phyloP scores from a whole-genome alignment of 2,329 filamentous ascomycete genomes.

The Chrysoporthe puriensis region DNA sequence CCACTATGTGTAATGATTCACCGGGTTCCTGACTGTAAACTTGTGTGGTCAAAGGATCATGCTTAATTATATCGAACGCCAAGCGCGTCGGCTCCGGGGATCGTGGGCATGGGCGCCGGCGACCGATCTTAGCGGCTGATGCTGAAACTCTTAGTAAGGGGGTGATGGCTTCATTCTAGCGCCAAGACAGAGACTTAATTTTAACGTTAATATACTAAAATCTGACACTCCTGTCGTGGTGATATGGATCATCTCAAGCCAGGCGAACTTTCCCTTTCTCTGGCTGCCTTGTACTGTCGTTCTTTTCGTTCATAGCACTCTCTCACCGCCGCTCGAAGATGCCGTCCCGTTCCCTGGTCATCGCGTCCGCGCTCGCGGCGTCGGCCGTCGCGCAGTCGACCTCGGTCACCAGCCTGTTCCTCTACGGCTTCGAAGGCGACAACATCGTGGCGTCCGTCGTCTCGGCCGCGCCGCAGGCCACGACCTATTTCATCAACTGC shows the following conservation, averaged over 20 bases:
- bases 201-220: background rate
- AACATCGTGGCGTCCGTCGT: constrained; percentile 25
- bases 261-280: background rate
- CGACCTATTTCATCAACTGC: constrained; percentile 21
- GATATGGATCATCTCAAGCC: background rate
- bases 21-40: too few species aligned
- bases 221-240: background rate
- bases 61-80: too few species aligned
- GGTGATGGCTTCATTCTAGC: background rate
- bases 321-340: background rate
- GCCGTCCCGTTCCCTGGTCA: constrained; percentile 2
- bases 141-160: background rate
- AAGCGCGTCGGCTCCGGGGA: background rate
- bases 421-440: constrained; percentile 27
- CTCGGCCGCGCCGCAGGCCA: constrained; percentile 18
- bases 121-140: background rate
- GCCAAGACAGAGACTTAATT: background rate
- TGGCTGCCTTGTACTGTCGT: background rate
- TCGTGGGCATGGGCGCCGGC: background rate
- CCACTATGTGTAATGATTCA: too few species aligned
- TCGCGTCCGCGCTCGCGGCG: constrained; percentile 15
- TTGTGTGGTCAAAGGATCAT: too few species aligned
- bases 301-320: background rate
- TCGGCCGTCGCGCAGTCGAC: constrained; percentile 22
- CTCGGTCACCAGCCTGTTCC: constrained; percentile 25